Base-by-base conservation (phyloP, 2,329 filamentous ascomycete genomes). In the Exophiala alcalophila region DNA sequence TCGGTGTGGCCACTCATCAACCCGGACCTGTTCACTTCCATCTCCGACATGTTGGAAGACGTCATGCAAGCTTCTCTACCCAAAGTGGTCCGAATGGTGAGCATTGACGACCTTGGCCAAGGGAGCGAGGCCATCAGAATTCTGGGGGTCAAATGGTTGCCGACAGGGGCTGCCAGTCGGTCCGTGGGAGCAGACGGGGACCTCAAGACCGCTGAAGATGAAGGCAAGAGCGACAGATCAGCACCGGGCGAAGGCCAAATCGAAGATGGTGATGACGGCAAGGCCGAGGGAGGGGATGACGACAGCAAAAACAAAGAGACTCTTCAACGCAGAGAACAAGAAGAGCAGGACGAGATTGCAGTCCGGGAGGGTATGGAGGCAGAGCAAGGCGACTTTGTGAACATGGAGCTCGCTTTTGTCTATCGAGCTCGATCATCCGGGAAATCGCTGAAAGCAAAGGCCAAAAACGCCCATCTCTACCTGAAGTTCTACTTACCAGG, bases 21-120 rank as follows among this genome's bases (percentile, higher is more conserved):
- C 57, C 84, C 84, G 0, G 84, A 88, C 54, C 70, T 89, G 2
- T 87, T 88, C 55, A 72, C 76, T 1, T 79, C 77, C 23, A 61
- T 87, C 2, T 75, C 79, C 0, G 84, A 88, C 55, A 84, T 78
- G 19, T 72, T 89, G 3, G 84, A 88, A 62, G 84, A 88, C 59
- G 81, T 88, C 33, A 88, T 88, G 84, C 84, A 88, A 64, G 83
- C 84, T 2, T 84, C 80, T 6, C 65, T 87, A 12, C 83, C 84
- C 0, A 79, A 74, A 43, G 62, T 84, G 24, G 73, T 87, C 21
- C 77, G 83, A 33, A 86, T 86, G 83, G 80, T 87, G 29, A 82
- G 80, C 39, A 78, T 87, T 5, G 83, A 87, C 34, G 84, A 88
- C 50, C 76, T 88, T 44, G 84, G 83, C 0, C 84, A 89, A 61